Evolutionary conservation across 768 basidiomycete genomes (phyloP).

Genomic region (Naganishia onofrii): DNA sequence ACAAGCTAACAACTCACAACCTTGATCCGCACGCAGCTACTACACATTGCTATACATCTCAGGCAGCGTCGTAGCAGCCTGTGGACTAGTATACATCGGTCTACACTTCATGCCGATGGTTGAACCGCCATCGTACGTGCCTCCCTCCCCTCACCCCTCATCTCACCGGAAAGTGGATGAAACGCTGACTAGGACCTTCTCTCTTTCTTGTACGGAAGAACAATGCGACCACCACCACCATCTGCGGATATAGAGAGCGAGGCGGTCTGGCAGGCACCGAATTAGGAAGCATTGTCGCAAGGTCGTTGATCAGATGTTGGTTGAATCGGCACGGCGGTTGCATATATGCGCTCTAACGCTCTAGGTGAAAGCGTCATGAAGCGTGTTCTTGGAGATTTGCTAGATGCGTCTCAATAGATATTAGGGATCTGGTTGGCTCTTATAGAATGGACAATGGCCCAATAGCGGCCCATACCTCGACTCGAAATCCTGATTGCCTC

Average conservation of each 20-base stretch:
- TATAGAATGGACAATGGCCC: no score
- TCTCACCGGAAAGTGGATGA: neutral
- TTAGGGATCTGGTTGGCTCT: no score
- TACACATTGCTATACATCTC: conserved; percentile 51
- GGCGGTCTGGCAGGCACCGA: conserved; percentile 50
- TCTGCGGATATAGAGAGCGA: conserved; percentile 43
- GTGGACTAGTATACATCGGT: conserved; percentile 47
- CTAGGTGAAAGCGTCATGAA: no score
- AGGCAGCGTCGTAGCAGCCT: conserved; percentile 46
- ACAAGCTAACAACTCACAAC: no score
- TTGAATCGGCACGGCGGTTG: neutral
- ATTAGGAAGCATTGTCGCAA: neutral
- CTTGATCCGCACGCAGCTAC: conserved; percentile 36
- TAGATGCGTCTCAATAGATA: no score
- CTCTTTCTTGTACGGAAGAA: conserved; percentile 35
- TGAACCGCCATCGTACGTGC: conserved; percentile 45
- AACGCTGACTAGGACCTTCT: neutral
- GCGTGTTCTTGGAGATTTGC: no score
- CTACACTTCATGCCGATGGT: conserved; percentile 49
- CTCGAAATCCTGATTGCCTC: no score
- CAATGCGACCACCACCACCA: conserved; percentile 45
- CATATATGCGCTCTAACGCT: no score
- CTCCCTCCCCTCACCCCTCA: neutral
- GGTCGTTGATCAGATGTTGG: neutral
- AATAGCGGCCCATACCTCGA: no score